Percentiles rank a stretch among this genome's conserved stretches.
Conservation (phyloP, 805 yeast genomes). For the Phaffomyces thermotolerans region DNA sequence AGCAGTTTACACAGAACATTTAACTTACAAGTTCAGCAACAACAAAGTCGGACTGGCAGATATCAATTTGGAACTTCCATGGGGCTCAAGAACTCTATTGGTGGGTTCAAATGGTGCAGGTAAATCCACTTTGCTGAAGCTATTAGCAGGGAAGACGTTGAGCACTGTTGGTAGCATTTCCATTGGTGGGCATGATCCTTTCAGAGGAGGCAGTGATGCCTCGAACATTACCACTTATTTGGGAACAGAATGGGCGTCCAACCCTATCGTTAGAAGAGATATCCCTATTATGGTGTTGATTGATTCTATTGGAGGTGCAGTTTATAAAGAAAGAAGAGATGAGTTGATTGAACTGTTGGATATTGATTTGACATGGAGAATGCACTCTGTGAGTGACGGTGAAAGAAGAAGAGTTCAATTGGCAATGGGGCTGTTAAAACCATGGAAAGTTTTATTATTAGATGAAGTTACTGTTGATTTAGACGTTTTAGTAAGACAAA, state of each 20-base stretch:
- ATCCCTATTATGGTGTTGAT: slow-evolving; percentile 78
- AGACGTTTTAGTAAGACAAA: slow-evolving; percentile 83
- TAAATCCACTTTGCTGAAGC: slow-evolving; percentile 77
- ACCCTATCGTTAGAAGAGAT: slow-evolving; percentile 83
- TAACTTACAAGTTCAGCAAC: slow-evolving; percentile 63
- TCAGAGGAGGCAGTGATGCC: slow-evolving; percentile 45
- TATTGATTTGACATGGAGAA: slow-evolving; percentile 83
- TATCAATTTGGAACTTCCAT: slow-evolving; percentile 52
- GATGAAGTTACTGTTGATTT: slow-evolving; percentile 97
- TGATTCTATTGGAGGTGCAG: slow-evolving; percentile 74
- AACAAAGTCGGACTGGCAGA: slow-evolving; percentile 60
- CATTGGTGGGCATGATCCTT: slow-evolving; percentile 86
- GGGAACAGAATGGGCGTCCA: slow-evolving; percentile 97
- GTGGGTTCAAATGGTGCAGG: slow-evolving; percentile 98
- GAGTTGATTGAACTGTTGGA: slow-evolving; percentile 70
- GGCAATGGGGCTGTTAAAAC: slow-evolving; percentile 85
- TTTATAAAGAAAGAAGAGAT: slow-evolving; percentile 68
- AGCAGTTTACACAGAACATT: slow-evolving; percentile 56
- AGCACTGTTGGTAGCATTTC: slow-evolving; percentile 62
- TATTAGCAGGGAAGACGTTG: slow-evolving; percentile 87
- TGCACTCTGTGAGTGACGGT: slow-evolving; percentile 90
- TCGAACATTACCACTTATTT: slow-evolving; percentile 61
- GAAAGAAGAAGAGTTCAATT: slow-evolving; percentile 92
- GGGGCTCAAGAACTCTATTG: slow-evolving; percentile 69
- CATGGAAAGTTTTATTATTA: slow-evolving; percentile 80